Percentiles rank a stretch among this genome's conserved stretches.
phyloP scores from a whole-genome alignment of 495 filamentous ascomycete species.

The Hamigera avellanea region DNA sequence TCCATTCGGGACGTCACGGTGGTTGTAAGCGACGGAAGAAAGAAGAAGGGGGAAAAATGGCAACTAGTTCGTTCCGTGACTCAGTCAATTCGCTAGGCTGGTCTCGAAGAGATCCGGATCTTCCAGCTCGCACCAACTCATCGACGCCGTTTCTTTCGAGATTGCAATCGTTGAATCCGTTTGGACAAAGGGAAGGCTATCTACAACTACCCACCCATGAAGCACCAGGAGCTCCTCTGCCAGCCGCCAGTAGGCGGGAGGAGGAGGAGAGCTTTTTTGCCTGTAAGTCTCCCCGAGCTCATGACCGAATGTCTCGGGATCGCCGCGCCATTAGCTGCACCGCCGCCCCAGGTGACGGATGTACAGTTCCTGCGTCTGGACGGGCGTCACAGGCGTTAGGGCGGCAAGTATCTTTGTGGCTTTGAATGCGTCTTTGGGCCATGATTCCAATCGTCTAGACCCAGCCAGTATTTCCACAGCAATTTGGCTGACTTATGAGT shows the following conservation, averaged over 20 bases:
- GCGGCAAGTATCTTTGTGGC: slow-evolving; percentile 6
- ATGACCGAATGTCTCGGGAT: slow-evolving; percentile 12
- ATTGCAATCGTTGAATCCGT: slow-evolving; percentile 80
- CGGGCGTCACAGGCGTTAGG: slow-evolving; percentile 13
- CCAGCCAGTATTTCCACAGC: too few species aligned
- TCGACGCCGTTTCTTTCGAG: slow-evolving; percentile 66
- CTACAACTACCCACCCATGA: slow-evolving; percentile 83
- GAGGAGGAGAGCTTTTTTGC: slow-evolving; percentile 95
- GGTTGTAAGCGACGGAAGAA: too few species aligned
- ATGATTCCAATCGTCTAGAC: too few species aligned
- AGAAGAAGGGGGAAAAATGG: slow-evolving; percentile 47
- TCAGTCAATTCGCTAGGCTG: slow-evolving; percentile 92
- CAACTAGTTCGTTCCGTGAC: slow-evolving; percentile 79
- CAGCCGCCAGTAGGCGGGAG: slow-evolving; percentile 72
- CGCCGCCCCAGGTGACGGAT: slow-evolving; percentile 25
- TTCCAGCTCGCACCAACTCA: slow-evolving; percentile 63
- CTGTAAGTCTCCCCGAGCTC: slow-evolving; percentile 53
- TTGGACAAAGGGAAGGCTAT: slow-evolving; percentile 71
- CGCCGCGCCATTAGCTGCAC: slow-evolving; percentile 8
- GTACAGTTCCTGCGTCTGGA: slow-evolving; percentile 29
- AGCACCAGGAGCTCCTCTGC: slow-evolving; percentile 71
- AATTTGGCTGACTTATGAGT: slow-evolving; percentile 7
- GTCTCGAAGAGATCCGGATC: slow-evolving; percentile 74
- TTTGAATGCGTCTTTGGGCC: slow-evolving; percentile 6
- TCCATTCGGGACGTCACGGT: slow-evolving; percentile 7